Evolutionary conservation across 2,329 filamentous ascomycete genomes (phyloP).

Genomic region (Fusarium sp.): DNA sequence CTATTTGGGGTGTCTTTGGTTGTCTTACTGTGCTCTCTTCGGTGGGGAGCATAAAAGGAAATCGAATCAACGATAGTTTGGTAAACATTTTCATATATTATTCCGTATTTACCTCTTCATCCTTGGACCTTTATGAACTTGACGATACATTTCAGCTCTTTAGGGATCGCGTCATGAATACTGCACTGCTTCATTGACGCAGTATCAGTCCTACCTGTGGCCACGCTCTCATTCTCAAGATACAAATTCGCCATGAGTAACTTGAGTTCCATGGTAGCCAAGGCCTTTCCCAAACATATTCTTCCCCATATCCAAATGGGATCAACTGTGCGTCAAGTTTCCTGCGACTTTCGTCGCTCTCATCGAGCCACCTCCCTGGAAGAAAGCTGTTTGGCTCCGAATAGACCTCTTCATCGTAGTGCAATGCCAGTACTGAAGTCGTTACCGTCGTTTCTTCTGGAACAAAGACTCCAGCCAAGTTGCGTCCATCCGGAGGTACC

Average conservation of each 20-base stretch:
- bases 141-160: background rate
- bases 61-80: no score
- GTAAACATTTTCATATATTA: no score
- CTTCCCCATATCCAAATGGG: background rate
- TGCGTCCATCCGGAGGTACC: background rate
- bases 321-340: background rate
- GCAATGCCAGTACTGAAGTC: background rate
- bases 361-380: background rate
- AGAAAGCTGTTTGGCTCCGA: background rate
- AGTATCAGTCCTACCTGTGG: rapidly evolving
- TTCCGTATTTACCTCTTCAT: rapidly evolving
- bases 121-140: background rate
- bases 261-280: background rate
- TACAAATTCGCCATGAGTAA: background rate
- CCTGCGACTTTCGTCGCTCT: background rate
- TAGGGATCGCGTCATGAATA: background rate
- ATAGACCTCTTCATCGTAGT: background rate
- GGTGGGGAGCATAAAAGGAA: background rate
- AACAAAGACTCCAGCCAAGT: background rate
- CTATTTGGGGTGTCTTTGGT: background rate
- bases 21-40: background rate
- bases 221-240: background rate
- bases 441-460: background rate
- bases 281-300: background rate
- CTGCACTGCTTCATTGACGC: background rate